Evolutionary conservation across 495 filamentous ascomycete genomes (phyloP).

Genomic region (Podospora tetraspora): DNA sequence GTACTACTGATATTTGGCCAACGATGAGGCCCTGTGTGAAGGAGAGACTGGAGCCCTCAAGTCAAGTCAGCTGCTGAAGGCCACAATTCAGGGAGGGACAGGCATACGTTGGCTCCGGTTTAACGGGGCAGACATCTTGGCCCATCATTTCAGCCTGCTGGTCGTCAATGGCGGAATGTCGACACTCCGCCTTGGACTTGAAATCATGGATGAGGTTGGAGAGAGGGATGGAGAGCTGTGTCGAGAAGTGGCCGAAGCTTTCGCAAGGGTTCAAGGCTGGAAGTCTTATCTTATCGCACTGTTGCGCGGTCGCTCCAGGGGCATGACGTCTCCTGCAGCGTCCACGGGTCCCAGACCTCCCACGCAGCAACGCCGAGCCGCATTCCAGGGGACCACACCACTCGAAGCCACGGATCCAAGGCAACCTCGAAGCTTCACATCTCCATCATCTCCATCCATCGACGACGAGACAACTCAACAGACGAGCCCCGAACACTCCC

Average conservation of each 20-base stretch:
- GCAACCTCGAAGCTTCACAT: slow-evolving; percentile 2
- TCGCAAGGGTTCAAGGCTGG: neutral
- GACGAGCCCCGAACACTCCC: neutral
- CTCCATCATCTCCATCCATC: neutral
- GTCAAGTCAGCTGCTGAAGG: neutral
- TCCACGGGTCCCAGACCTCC: neutral
- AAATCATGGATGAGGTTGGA: neutral
- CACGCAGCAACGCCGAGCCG: neutral
- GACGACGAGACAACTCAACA: neutral
- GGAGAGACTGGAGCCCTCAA: slow-evolving; percentile 56
- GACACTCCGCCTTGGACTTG: neutral
- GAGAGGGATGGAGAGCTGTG: neutral
- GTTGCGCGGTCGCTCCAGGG: neutral
- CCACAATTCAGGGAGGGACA: slow-evolving; percentile 4
- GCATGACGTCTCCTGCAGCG: slow-evolving; percentile 7
- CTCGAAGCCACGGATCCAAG: neutral
- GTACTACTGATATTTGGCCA: slow-evolving; percentile 84
- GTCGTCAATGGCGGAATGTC: neutral
- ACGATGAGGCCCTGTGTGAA: slow-evolving; percentile 92
- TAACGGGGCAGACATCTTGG: slow-evolving; percentile 38
- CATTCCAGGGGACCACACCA: neutral
- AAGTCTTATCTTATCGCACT: slow-evolving; percentile 10
- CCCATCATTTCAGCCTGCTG: slow-evolving; percentile 20
- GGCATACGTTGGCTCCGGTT: slow-evolving; percentile 44
- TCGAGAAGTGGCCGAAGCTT: neutral